These are phyloP conservation scores for Bonia amplexicaulis DNA, from an alignment of 176 grass and related monocot genomes.

Conservation along the genomic window DNA sequence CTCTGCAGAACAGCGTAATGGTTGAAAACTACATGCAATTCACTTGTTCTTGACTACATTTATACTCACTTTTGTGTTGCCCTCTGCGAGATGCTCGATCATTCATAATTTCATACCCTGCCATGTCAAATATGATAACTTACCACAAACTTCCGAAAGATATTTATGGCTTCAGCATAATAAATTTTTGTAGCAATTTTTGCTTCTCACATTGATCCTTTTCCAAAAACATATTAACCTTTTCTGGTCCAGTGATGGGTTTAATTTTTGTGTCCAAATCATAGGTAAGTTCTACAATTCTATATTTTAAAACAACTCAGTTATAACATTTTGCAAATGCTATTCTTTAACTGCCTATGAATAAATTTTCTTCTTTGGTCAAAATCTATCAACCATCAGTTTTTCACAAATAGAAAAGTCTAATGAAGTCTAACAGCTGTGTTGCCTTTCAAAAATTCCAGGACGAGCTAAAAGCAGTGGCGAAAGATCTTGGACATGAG, in stretches of 20 bases:
- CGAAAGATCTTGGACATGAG: slow-evolving; percentile 64
- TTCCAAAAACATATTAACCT: background rate
- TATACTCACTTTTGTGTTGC: background rate
- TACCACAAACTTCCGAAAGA: background rate
- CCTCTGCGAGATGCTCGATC: background rate
- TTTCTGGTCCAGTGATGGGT: background rate
- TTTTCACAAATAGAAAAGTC: background rate
- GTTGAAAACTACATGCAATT: background rate
- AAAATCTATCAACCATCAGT: background rate
- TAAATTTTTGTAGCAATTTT: background rate
- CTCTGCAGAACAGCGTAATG: slow-evolving; percentile 19
- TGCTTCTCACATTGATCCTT: background rate
- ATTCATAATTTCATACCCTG: background rate
- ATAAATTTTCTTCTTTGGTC: background rate
- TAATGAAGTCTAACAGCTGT: background rate
- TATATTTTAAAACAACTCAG: background rate
- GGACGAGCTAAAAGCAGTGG: slow-evolving; percentile 61
- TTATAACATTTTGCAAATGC: background rate
- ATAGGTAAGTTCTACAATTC: background rate
- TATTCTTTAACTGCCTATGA: background rate
- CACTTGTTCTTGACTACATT: background rate
- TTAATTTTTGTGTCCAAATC: background rate
- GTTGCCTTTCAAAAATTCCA: slow-evolving; percentile 40
- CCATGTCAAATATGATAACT: background rate
- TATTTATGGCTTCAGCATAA: background rate